These are phyloP conservation scores for Fonsecaea erecta DNA, from an alignment of 2,329 filamentous ascomycete species.

Conservation along the genomic window DNA sequence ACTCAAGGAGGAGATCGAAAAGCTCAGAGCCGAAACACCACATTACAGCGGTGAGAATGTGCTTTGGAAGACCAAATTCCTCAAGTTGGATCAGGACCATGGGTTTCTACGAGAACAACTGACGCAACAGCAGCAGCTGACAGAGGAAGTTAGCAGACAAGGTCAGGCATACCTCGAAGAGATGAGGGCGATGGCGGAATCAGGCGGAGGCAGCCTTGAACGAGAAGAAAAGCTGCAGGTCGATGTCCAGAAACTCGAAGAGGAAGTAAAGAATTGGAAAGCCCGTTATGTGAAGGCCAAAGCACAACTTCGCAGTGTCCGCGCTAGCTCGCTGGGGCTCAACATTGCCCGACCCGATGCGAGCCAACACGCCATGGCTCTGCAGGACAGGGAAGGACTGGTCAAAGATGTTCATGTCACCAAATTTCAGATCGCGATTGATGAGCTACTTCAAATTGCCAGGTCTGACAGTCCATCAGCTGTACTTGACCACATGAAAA, in stretches of 20 bases:
- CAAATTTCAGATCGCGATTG: conserved; percentile 91
- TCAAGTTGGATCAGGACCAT: conserved; percentile 64
- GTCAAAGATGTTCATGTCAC: conserved; percentile 93
- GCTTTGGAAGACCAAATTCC: conserved; percentile 63
- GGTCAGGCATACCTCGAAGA: conserved; percentile 82
- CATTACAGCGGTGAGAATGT: conserved; percentile 32
- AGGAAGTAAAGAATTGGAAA: conserved; percentile 87
- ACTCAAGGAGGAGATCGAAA: conserved; percentile 76
- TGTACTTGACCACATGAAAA: conserved; percentile 84
- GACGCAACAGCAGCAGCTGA: conserved; percentile 76
- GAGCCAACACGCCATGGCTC: conserved; percentile 64
- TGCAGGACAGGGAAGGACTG: conserved; percentile 73
- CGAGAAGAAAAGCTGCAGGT: conserved; percentile 78
- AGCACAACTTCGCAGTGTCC: conserved; percentile 80
- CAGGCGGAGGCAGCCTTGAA: conserved; percentile 77
- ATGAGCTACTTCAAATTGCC: conserved; percentile 81
- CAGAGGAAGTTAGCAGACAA: conserved; percentile 83
- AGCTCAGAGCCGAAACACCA: conserved; percentile 27
- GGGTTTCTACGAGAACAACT: conserved; percentile 68
- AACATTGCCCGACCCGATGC: conserved; percentile 51
- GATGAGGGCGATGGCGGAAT: conserved; percentile 83
- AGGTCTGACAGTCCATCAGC: conserved; percentile 73
- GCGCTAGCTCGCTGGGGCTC: conserved; percentile 78
- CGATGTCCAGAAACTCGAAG: conserved; percentile 76
- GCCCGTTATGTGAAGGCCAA: conserved; percentile 85